Evolutionary conservation across 306 rosid genomes (phyloP), one percentile per base, ranked within the genome.

Genomic region (Lathyrus aphaca): DNA sequence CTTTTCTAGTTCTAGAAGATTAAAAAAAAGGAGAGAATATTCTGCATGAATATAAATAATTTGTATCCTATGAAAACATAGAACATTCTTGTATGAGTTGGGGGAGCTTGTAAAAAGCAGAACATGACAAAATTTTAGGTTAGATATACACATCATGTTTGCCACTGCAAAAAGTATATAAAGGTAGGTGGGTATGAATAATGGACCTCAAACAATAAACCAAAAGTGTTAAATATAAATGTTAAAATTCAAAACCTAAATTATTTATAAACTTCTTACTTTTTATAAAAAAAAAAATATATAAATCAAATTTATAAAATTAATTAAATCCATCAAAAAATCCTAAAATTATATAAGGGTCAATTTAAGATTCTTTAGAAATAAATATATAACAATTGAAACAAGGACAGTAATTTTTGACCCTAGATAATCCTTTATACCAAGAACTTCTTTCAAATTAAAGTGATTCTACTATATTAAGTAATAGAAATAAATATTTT

Each of bases 11-110:
- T 65, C 62, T 57, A 64, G 29, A 56, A 71, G 71, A 76, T 74
- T 80, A 68, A 54, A 61, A 61, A 66, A 9, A 27, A 1, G 46
- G 71, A 66, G 23, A 74, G 64, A 55, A 69, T 68, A 77, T 71
- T 17, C 79, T 65, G 58, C 68, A 74, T 64, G 77, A 40, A 51
- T 46, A 55, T 5, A 30, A 77, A 63, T 29, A 40, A 77, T 56
- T 29, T 1, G 63, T 15, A 73, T 63, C 62, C 15, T 10, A 29
- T 10, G 39, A 58, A 69, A 66, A 53, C 68, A 39, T 10, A 65
- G 76, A 66, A 61, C 73, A 77, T 67, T 77, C 79, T 53, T 50
- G 30, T 49, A 38, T 59, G 46, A 66, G 35, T 57, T 70, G 18
- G 51, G 78, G 66, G 51, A 38, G 65, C 44, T 66, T 50, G 64